These are phyloP conservation scores for Simplicillium sp. DNA, from an alignment of 2,329 filamentous ascomycete genomes.

Conservation along the genomic window DNA sequence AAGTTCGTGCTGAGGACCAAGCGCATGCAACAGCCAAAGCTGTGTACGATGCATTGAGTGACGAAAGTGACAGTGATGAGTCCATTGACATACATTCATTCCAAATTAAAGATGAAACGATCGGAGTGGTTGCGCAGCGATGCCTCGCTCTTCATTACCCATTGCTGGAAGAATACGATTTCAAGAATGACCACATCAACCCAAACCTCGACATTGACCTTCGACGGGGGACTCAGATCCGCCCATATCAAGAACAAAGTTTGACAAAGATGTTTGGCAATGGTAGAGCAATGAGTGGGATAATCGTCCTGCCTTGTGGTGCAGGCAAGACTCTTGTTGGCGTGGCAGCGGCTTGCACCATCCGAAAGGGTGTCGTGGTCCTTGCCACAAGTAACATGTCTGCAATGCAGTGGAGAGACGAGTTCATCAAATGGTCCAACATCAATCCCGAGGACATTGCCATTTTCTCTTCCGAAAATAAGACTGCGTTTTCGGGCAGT, in stretches of 20 bases:
- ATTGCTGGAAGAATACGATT: slow-evolving; percentile 94
- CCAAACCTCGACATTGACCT: slow-evolving; percentile 90
- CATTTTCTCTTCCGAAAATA: slow-evolving; percentile 91
- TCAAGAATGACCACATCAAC: slow-evolving; percentile 82
- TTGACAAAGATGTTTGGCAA: slow-evolving; percentile 99
- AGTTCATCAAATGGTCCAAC: slow-evolving; percentile 98
- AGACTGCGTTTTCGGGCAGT: slow-evolving; percentile 66
- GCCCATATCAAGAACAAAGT: slow-evolving; percentile 93
- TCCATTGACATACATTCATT: slow-evolving; percentile 87
- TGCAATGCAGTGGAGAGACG: slow-evolving; percentile 90
- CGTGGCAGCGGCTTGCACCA: slow-evolving; percentile 96
- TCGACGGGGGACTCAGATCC: slow-evolving; percentile 79
- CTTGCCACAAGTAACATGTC: slow-evolving; percentile 97
- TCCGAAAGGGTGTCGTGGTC: slow-evolving; percentile 93
- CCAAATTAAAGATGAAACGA: slow-evolving; percentile 72
- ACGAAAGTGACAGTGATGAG: slow-evolving; percentile 82
- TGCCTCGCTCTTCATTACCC: slow-evolving; percentile 82
- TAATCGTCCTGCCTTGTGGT: slow-evolving; percentile 93
- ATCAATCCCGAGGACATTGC: slow-evolving; percentile 87
- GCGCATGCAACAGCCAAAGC: neutral
- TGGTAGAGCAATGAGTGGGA: slow-evolving; percentile 89
- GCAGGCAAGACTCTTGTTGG: slow-evolving; percentile 96
- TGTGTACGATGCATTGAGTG: neutral
- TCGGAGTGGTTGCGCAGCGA: slow-evolving; percentile 81
- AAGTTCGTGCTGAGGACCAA: too few species aligned